These are phyloP conservation scores for Bryum argenteum DNA, from an alignment of 225 moss, liverwort and hornwort species.

Conservation along the genomic window DNA sequence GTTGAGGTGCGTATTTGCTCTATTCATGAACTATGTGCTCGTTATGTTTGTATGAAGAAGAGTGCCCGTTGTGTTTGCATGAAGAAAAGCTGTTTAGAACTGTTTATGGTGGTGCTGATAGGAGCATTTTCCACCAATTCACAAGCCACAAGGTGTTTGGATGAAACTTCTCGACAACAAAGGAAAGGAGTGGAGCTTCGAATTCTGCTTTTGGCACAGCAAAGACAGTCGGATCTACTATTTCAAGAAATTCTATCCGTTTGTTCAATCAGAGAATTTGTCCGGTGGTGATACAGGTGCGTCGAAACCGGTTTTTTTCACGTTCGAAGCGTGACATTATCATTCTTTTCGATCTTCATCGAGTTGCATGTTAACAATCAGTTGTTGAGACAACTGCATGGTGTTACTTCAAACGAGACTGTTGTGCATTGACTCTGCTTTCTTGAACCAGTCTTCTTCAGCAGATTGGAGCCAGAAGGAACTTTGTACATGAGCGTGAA, in stretches of 20 bases:
- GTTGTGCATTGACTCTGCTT: constrained; percentile 13
- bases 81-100: neutral
- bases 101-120: constrained; percentile 27
- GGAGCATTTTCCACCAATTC: constrained; percentile 96
- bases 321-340: neutral
- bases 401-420: neutral
- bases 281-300: constrained; percentile 97
- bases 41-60: too few relatives aligned
- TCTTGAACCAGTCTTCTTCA: constrained; percentile 81
- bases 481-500: constrained; percentile 88
- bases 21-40: neutral
- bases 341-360: neutral
- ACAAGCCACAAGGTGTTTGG: constrained; percentile 89
- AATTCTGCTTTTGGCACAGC: constrained; percentile 99
- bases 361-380: neutral
- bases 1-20: constrained; percentile 67
- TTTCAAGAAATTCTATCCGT: constrained; percentile 95
- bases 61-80: too few relatives aligned
- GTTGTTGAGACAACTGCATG: neutral
- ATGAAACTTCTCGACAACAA: constrained; percentile 89
- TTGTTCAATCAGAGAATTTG: constrained; percentile 90
- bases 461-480: constrained; percentile 94
- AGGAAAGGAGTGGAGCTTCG: constrained; percentile 93
- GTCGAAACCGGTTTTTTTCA: constrained; percentile 15
- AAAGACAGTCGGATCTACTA: constrained; percentile 99